Evolutionary conservation across 495 filamentous ascomycete genomes (phyloP), one percentile per base, ranked within the genome.

Genomic region (Friedmanniomyces simplex): DNA sequence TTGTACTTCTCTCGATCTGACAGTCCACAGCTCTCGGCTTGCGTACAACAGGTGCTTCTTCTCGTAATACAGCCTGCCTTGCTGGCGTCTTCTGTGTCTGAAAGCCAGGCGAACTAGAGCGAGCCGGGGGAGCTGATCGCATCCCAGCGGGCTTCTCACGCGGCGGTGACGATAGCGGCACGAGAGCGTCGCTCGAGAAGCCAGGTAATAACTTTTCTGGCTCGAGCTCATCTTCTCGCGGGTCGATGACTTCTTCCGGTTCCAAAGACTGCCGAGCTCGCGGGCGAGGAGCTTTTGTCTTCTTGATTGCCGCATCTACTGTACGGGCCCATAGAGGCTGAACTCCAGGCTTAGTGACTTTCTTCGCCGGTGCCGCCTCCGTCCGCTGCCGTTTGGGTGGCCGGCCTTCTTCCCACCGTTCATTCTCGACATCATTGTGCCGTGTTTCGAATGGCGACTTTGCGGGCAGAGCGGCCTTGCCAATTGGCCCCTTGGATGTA

Each of bases 391-490:
- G 74, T 62, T 85, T 85, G 13, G 49, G 46, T 2, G 71, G 51
- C 0, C 76, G 59, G 30, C 71, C 69, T 51, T 67, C 70, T 5
- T 64, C 63, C 30, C 68, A 57, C 48, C 49, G 57, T 0, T 59
- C 43, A 22, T 69, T 55, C 47, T 68, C 65, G 10, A 55, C 50
- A 16, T 52, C 54, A 10, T 64, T 65, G n/a, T 73, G 62, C 11
- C 74, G 66, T 34, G 73, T 57, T 47, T 79, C 79, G 60, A 75
- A 77, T 0, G 80, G 77, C n/a, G 78, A 78, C 30, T 71, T 69
- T 22, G 52, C 50, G 28, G 68, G 63, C 24, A 74, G 42, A 5
- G 65, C 60, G 10, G 74, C 67, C 63, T 75, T 76, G 0, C 74
- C 74, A 43, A 73, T 66, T 7, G 71, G 71, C 0, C 76, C 75